Conservation (phyloP, 2,329 filamentous ascomycete genomes). For the Pestalotiopsis sp. region DNA sequence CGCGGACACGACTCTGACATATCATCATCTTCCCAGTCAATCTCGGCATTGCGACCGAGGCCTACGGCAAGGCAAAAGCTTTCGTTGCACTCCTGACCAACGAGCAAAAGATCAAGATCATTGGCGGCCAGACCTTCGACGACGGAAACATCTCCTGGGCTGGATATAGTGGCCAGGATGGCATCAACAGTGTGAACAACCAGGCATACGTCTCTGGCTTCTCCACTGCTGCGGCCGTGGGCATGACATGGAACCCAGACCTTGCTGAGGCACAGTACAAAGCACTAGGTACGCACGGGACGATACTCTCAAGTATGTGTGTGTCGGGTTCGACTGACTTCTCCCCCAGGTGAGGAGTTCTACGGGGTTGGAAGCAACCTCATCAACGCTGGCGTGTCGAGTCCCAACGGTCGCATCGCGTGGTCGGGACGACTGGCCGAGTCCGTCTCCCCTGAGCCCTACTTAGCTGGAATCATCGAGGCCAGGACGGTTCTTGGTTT, state of each 20-base stretch:
- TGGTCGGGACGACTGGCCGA: conserved; percentile 1
- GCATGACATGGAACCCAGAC: conserved; percentile 23
- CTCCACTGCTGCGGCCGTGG: conserved; percentile 19
- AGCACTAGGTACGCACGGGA: conserved; percentile 18
- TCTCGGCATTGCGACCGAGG: conserved; percentile 7
- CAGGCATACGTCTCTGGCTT: conserved; percentile 24
- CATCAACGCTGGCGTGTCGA: conserved; percentile 17
- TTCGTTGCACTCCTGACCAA: conserved; percentile 9
- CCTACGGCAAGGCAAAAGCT: conserved; percentile 6
- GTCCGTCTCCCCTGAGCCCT: conserved; percentile 4
- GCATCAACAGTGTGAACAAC: conserved; percentile 17
- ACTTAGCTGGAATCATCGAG: conserved; percentile 3
- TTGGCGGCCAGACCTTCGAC: background rate
- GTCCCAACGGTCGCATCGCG: conserved; percentile 15
- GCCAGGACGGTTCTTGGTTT: conserved; percentile 10
- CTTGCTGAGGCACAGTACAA: conserved; percentile 19
- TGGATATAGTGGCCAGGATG: conserved; percentile 15
- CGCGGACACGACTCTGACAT: background rate
- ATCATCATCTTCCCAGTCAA: background rate
- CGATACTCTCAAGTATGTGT: conserved; percentile 10
- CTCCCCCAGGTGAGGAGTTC: background rate
- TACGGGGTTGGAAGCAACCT: conserved; percentile 15
- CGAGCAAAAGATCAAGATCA: conserved; percentile 10
- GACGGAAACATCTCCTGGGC: background rate
- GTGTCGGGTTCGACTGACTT: background rate